Base-by-base conservation (phyloP, 1,284 basidiomycete genomes). In the Puccinia brachypodii region DNA sequence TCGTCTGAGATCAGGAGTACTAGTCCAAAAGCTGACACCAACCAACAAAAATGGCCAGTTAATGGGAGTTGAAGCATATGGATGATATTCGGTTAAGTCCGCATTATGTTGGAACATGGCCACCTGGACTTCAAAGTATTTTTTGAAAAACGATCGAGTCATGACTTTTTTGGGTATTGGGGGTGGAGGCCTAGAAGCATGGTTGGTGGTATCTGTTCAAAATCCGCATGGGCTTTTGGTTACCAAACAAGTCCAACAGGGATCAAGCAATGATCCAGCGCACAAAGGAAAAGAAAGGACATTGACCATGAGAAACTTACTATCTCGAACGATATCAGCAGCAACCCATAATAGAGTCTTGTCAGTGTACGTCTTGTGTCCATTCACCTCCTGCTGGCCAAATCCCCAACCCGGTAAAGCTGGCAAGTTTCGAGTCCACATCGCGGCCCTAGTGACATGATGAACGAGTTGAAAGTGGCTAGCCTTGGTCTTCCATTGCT, bases 41-140 rank as follows among this genome's bases (percentile, higher is more conserved):
- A 90, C 93, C 44, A 98, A 88, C 71, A 96, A 89, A 90, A 99
- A 98, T 0, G 97, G 97, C 97, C 97, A 99, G 86, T 97, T 96
- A 87, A 98, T 92, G 0, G 97, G 96, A 16, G 90, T 90, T 82
- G 93, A 94, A 0, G 96, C 95, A 86, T 99, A 99, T 56, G 97
- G 97, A 86, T 99, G 97, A 14, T 92, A 93, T 25, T 94, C 92
- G 31, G 95, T 98, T 80, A 99, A 89, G 22, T 95, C 96, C 14
- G 95, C 94, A 85, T 99, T 99, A 88, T 99, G 96, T 86, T 97
- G 94, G 83, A 98, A 89, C 97, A 99, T 99, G 82, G 96, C 89
- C 64, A 96, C 87, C 86, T 99, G 97, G 58, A 99, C 89, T 87
- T 99, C 96, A 66, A 89, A 90, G 86, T 95, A 99, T 88, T 99